Evolutionary conservation across 2,329 filamentous ascomycete species (phyloP), one percentile per base, ranked within the genome.

Genomic region (Cytospora leucostoma): DNA sequence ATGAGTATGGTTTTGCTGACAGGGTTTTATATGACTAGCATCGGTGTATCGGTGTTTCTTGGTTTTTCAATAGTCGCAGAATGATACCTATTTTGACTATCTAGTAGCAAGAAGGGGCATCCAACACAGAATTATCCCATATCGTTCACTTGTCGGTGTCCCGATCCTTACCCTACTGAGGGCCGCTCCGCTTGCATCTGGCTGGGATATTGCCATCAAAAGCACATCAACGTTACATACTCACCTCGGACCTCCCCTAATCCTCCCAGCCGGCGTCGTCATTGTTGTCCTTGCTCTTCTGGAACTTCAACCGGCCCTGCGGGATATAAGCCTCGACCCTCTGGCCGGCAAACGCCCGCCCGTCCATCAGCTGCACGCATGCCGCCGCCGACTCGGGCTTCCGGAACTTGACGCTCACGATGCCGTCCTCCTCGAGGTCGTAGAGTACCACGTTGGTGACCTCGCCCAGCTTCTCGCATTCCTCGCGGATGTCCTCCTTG

Each of bases 381-480:
- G 84, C 86, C 63, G 80, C 80, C 3, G 93, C 94, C 2, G 89
- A 84, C 64, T 90, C 86, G 4, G 84, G 79, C 47, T 90, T 87
- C 61, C 82, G 80, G 78, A 97, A 99, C 70, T 90, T 88, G 67
- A 99, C 90, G 60, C 88, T 93, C 10, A 93, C 90, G 44, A 98
- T 84, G 19, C 95, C 95, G 0, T 92, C 90, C 4, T 85, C 78
- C 75, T 99, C 96, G 67, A 88, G 82, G 74, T 99, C 95, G 74
- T 90, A 99, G 17, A 99, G 80, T 3, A 95, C 88, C 49, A 98
- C 91, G 72, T 96, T 97, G 37, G 93, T 96, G 40, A 98, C 92
- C 32, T 88, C 83, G 3, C 95, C 95, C 15, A 95, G 80, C 77
- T 96, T 96, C 63, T 86, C 83, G 74, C 92, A 96, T 76, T 97